Percentiles rank a stretch among this genome's conserved stretches.
Conservation (phyloP, 2,329 filamentous ascomycete genomes). For the Colletotrichum theobromicola region DNA sequence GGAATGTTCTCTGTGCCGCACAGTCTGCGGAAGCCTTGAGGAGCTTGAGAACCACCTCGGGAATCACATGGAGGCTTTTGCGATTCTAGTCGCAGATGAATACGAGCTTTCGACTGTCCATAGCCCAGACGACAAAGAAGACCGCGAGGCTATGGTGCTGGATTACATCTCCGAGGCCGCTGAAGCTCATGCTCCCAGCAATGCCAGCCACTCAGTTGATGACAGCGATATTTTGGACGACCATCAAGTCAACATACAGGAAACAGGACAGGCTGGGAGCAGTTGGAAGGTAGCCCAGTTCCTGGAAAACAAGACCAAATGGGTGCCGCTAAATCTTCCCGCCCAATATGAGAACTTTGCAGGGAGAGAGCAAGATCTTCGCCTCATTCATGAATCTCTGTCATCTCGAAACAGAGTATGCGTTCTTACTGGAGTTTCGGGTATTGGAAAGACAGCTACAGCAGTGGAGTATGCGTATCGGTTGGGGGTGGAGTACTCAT, state of each 20-base stretch:
- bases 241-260: too few relatives aligned
- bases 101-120: background rate
- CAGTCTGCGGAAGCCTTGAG: background rate
- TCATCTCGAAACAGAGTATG: background rate
- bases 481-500: background rate
- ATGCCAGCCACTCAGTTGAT: too few relatives aligned
- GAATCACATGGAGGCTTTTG: background rate
- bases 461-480: background rate
- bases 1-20: background rate
- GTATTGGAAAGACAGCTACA: background rate
- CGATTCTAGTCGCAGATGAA: background rate
- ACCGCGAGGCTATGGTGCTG: background rate
- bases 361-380: background rate
- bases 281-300: too few relatives aligned
- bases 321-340: background rate
- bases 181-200: too few relatives aligned
- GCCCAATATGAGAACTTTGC: background rate
- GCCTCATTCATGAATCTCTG: background rate
- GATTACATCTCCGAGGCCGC: background rate
- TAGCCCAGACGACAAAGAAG: background rate
- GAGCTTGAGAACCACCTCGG: background rate
- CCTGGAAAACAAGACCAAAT: too few relatives aligned
- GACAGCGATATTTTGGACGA: too few relatives aligned
- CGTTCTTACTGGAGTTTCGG: background rate
- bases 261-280: too few relatives aligned